These are phyloP conservation scores for Zopfia rhizophila DNA, from an alignment of 2,329 filamentous ascomycete species.

Conservation along the genomic window DNA sequence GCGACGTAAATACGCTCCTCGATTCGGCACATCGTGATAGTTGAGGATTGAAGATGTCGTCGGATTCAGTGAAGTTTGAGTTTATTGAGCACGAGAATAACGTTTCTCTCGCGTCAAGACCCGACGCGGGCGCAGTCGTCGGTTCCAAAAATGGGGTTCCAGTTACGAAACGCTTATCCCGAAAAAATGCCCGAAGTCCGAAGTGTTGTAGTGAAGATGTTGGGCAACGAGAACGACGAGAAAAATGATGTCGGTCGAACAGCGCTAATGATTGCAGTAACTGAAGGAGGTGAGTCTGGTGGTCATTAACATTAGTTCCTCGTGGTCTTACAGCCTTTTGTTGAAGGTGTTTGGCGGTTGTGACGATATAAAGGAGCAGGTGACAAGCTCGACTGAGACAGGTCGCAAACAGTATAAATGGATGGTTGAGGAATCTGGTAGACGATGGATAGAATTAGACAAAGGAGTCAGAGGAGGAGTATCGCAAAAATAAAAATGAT, in stretches of 20 bases:
- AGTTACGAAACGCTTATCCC: slow-evolving; percentile 26
- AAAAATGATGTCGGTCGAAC: background rate
- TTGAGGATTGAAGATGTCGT: slow-evolving; percentile 4
- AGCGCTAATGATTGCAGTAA: slow-evolving; percentile 1
- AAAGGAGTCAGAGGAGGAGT: slow-evolving; percentile 34
- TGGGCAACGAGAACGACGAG: slow-evolving; percentile 15
- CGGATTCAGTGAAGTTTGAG: slow-evolving; percentile 7
- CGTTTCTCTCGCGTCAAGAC: slow-evolving; percentile 25
- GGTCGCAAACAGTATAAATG: slow-evolving; percentile 28
- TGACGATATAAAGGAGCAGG: slow-evolving; percentile 29
- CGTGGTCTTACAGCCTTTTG: slow-evolving; percentile 5
- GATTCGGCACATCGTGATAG: slow-evolving; percentile 43
- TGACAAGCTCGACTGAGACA: slow-evolving; percentile 42
- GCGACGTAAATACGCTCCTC: slow-evolving; percentile 42
- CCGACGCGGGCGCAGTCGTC: slow-evolving; percentile 21
- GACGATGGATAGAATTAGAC: slow-evolving; percentile 21
- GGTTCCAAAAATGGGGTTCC: slow-evolving; percentile 17
- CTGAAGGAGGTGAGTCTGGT: slow-evolving; percentile 1
- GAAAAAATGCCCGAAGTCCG: slow-evolving; percentile 32
- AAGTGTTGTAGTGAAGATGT: slow-evolving; percentile 28
- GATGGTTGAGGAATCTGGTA: slow-evolving; percentile 13
- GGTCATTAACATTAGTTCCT: slow-evolving; percentile 8
- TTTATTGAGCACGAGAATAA: no score
- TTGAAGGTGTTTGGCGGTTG: slow-evolving; percentile 4
- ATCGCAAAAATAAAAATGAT: slow-evolving; percentile 33